Conservation (phyloP, 495 filamentous ascomycete species). For the Elaphomyces granulatus region DNA sequence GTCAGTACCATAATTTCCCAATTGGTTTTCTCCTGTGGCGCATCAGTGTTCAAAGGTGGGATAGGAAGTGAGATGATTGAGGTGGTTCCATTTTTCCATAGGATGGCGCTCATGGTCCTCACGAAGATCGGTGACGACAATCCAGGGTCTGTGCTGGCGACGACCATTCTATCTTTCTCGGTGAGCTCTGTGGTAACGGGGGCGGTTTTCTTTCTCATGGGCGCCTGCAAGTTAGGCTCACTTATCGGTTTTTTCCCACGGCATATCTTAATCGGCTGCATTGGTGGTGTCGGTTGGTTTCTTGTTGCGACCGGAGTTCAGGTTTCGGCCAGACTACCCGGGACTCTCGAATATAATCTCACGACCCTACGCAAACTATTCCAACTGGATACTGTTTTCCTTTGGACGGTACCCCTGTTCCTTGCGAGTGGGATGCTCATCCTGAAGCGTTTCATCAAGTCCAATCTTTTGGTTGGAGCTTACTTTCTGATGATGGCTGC, state of each 20-base stretch:
- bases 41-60: slow-evolving; percentile 80
- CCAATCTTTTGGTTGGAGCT: slow-evolving; percentile 68
- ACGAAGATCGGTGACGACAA: slow-evolving; percentile 62
- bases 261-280: slow-evolving; percentile 92
- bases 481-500: slow-evolving; percentile 73
- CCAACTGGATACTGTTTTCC: slow-evolving; percentile 50
- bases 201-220: slow-evolving; percentile 80
- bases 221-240: slow-evolving; percentile 67
- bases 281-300: slow-evolving; percentile 97
- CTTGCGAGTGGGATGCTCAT: slow-evolving; percentile 64
- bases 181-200: slow-evolving; percentile 87
- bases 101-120: slow-evolving; percentile 87
- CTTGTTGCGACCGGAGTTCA: slow-evolving; percentile 82
- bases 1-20: slow-evolving; percentile 93
- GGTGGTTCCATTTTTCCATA: slow-evolving; percentile 94
- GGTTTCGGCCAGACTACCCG: slow-evolving; percentile 79
- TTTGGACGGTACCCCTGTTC: slow-evolving; percentile 70
- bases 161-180: slow-evolving; percentile 80
- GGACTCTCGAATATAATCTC: slow-evolving; percentile 64
- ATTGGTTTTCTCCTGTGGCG: slow-evolving; percentile 71
- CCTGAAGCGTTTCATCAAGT: slow-evolving; percentile 57
- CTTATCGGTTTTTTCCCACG: slow-evolving; percentile 93
- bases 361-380: slow-evolving; percentile 62
- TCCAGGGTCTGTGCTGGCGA: slow-evolving; percentile 73
- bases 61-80: slow-evolving; percentile 98